phyloP scores from a whole-genome alignment of 768 basidiomycete species.

The Termitomyces sp. region DNA sequence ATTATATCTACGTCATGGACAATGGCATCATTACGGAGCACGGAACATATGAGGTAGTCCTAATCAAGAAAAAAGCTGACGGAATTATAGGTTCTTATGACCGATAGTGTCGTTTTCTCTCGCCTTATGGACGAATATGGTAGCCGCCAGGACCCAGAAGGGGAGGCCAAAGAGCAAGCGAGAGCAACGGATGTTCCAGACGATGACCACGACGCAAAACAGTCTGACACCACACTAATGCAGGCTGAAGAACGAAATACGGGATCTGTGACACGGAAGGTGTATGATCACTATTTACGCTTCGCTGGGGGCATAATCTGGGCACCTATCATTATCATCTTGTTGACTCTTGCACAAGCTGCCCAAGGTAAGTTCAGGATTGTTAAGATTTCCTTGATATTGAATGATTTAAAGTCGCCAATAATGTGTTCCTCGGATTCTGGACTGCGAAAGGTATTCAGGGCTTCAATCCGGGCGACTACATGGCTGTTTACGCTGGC shows the following conservation, averaged over 20 bases:
- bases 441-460: conserved; percentile 56
- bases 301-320: conserved; percentile 42
- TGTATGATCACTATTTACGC: conserved; percentile 42
- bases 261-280: conserved; percentile 43
- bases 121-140: conserved; percentile 54
- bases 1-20: conserved; percentile 62
- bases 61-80: not conserved
- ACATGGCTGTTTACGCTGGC: conserved; percentile 56
- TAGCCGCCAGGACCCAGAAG: conserved; percentile 26
- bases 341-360: conserved; percentile 41
- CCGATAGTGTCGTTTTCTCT: conserved; percentile 36
- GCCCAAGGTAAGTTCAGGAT: conserved; percentile 34
- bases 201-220: conserved; percentile 14
- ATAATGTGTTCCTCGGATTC: conserved; percentile 65
- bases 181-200: not conserved
- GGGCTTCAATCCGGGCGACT: conserved; percentile 53
- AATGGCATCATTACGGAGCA: conserved; percentile 53
- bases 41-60: conserved; percentile 47
- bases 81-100: conserved; percentile 35
- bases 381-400: not conserved
- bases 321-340: conserved; percentile 36
- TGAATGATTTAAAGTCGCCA: conserved; percentile 37
- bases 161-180: conserved; percentile 17
- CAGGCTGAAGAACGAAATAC: conserved; percentile 51
- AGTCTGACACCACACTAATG: conserved; percentile 30